A percentile compares a stretch with the other conserved stretches of the same genome.
phyloP scores from a whole-genome alignment of 2,329 filamentous ascomycete genomes.

The Ophiostoma pallidulum region DNA sequence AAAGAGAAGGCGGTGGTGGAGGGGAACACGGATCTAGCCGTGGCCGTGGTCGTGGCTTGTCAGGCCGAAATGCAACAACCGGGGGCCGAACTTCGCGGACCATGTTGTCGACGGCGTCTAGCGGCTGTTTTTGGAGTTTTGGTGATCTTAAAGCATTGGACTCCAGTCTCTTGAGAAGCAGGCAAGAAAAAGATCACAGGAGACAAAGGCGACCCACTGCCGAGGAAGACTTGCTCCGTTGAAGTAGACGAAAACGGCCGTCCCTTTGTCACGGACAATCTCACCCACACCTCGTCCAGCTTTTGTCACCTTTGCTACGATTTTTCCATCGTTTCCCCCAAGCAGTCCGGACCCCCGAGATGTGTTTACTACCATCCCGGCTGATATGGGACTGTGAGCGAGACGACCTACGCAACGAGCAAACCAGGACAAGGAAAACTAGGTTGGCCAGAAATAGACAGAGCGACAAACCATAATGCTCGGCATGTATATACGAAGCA shows the following conservation, averaged over 20 bases:
- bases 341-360: conserved; percentile 5
- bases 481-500: conserved; percentile 1
- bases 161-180: too few species aligned
- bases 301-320: not conserved
- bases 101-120: not conserved
- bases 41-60: not conserved
- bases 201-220: too few species aligned
- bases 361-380: conserved; percentile 2
- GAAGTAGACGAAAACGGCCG: not conserved
- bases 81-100: conserved; percentile 3
- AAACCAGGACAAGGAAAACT: not conserved
- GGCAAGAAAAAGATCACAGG: not conserved
- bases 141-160: too few species aligned
- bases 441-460: not conserved
- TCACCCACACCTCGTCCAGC: not conserved
- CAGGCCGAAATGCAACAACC: conserved; percentile 1
- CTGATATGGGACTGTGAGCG: not conserved
- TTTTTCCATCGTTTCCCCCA: not conserved
- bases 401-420: not conserved
- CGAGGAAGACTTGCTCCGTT: not conserved
- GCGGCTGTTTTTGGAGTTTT: not conserved
- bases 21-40: not conserved
- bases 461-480: not conserved
- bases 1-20: not conserved
- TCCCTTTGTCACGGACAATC: not conserved